These are phyloP conservation scores for Hypoxylon subgilvum DNA, from an alignment of 495 filamentous ascomycete genomes.

Conservation along the genomic window DNA sequence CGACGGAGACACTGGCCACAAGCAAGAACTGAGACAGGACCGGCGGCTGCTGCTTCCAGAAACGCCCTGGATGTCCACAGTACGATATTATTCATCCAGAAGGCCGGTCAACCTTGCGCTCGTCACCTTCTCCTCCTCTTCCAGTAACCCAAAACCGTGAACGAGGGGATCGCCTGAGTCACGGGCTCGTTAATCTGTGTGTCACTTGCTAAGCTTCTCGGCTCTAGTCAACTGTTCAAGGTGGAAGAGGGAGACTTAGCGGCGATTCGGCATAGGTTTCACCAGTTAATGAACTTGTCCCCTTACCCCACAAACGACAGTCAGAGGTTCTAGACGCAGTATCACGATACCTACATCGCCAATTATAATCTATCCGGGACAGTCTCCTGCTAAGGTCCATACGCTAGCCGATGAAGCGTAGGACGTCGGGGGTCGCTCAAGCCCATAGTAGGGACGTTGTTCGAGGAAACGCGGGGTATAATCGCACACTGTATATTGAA, in stretches of 20 bases:
- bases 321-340: neutral
- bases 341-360: neutral
- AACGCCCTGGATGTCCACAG: slow-evolving; percentile 1
- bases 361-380: slow-evolving; percentile 19
- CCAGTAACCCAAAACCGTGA: neutral
- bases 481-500: too few relatives aligned
- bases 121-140: too few relatives aligned
- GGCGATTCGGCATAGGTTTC: neutral
- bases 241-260: too few relatives aligned
- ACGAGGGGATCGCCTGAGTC: neutral
- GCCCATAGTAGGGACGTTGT: too few relatives aligned
- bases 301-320: neutral
- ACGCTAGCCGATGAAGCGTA: neutral
- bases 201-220: neutral
- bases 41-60: slow-evolving; percentile 9
- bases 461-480: too few relatives aligned
- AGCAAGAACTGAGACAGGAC: neutral
- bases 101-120: too few relatives aligned
- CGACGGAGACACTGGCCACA: neutral
- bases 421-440: too few relatives aligned
- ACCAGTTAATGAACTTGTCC: slow-evolving; percentile 4
- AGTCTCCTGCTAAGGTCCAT: neutral
- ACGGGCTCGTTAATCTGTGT: neutral
- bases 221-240: slow-evolving; percentile 1
- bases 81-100: too few relatives aligned